Evolutionary conservation across 495 filamentous ascomycete species (phyloP).

Genomic region (Penicillium ucsense): DNA sequence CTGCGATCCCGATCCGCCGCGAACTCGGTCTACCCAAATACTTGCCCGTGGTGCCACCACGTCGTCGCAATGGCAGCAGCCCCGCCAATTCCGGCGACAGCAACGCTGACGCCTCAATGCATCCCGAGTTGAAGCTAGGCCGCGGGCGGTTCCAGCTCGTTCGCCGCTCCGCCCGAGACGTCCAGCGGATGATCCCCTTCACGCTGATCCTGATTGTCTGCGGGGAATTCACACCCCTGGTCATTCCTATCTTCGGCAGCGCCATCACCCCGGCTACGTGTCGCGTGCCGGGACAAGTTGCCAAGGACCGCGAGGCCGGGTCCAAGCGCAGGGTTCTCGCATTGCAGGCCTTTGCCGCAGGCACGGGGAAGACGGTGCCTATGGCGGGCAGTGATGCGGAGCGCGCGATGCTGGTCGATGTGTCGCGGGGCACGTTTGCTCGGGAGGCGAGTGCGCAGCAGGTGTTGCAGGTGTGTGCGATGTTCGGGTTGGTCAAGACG

Average conservation of each 20-base stretch:
- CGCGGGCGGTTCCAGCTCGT: conserved; percentile 58
- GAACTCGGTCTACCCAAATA: conserved; percentile 21
- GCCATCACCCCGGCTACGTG: conserved; percentile 68
- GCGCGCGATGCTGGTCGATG: conserved; percentile 16
- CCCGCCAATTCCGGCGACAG: conserved; percentile 1
- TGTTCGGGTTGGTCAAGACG: conserved; percentile 35
- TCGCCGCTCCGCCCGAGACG: conserved; percentile 55
- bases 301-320: conserved; percentile 39
- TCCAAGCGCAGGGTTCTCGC: conserved; percentile 34
- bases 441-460: conserved; percentile 14
- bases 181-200: conserved; percentile 67
- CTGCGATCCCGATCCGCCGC: conserved; percentile 23
- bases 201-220: conserved; percentile 59
- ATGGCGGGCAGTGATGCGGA: conserved; percentile 17
- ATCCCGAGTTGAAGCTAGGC: conserved; percentile 23
- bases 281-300: conserved; percentile 64
- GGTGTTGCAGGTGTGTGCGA: conserved; percentile 34
- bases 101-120: neutral
- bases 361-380: conserved; percentile 1
- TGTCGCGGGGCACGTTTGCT: conserved; percentile 4
- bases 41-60: conserved; percentile 26
- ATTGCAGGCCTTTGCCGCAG: conserved; percentile 10
- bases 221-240: conserved; percentile 75
- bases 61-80: conserved; percentile 2
- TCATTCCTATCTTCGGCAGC: conserved; percentile 58